These are phyloP conservation scores for Smallanthus sonchifolius DNA, from an alignment of 129 eudicot genomes.

Conservation along the genomic window DNA sequence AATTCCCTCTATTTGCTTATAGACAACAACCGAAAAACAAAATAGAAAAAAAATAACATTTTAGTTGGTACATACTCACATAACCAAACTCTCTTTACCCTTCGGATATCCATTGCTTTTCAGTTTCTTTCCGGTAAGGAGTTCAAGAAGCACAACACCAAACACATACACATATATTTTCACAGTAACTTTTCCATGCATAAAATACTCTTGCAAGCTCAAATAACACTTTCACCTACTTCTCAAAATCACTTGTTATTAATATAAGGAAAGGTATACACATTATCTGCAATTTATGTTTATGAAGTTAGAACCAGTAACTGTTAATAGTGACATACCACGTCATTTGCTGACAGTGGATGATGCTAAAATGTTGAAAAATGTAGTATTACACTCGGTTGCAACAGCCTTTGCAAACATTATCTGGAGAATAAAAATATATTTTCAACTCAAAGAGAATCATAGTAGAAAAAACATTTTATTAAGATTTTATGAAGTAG, in stretches of 20 bases:
- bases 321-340: conserved; percentile 46
- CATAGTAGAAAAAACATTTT: neutral
- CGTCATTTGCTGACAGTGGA: conserved; percentile 99
- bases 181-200: conserved; percentile 86
- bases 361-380: conserved; percentile 98
- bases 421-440: conserved; percentile 50
- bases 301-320: neutral
- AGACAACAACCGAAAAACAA: neutral
- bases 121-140: conserved; percentile 86
- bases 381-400: conserved; percentile 97
- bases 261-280: neutral
- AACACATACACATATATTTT: conserved; percentile 86
- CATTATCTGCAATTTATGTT: neutral
- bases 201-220: conserved; percentile 96
- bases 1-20: neutral
- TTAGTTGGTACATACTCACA: conserved; percentile 66
- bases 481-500: neutral
- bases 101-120: conserved; percentile 73
- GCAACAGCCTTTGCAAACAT: conserved; percentile 99
- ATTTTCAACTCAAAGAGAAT: conserved; percentile 3
- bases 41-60: neutral
- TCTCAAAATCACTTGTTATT: conserved; percentile 90
- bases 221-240: conserved; percentile 88
- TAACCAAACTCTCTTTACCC: conserved; percentile 92
- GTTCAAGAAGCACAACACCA: conserved; percentile 96